phyloP scores from a whole-genome alignment of 75 land plant species.

The Gnetum montanum region DNA sequence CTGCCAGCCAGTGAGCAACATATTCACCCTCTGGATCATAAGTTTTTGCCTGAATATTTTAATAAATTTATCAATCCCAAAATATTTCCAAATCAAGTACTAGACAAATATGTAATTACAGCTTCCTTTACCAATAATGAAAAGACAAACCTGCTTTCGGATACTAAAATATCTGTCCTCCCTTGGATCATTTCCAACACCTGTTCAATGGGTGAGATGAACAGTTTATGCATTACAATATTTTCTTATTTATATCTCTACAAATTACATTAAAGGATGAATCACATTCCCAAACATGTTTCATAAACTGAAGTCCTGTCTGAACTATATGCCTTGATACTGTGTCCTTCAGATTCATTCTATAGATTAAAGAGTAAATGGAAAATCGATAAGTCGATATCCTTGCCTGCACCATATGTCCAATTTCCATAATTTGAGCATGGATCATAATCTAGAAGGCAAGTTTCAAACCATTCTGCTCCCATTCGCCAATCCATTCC shows the following conservation, averaged over 20 bases:
- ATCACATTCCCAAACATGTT: no score
- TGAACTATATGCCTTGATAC: no score
- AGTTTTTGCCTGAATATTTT: constrained; percentile 65
- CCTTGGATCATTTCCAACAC: constrained; percentile 99
- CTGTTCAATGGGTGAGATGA: constrained; percentile 34
- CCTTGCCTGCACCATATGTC: constrained; percentile 97
- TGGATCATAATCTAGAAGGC: constrained; percentile 93
- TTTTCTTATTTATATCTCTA: no score
- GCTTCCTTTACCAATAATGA: neutral
- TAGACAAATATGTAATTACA: neutral
- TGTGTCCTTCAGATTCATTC: no score
- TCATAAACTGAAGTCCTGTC: no score
- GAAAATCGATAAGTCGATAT: no score
- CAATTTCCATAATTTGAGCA: constrained; percentile 99
- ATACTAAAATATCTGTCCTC: constrained; percentile 99
- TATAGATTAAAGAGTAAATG: no score
- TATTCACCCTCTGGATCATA: constrained; percentile 96
- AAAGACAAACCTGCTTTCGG: constrained; percentile 77
- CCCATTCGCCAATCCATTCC: constrained; percentile 99
- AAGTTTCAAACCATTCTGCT: constrained; percentile 99
- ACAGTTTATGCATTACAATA: no score
- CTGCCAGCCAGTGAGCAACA: constrained; percentile 86
- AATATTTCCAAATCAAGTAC: neutral
- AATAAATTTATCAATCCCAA: neutral
- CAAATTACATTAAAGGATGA: no score